phyloP scores from a whole-genome alignment of 2,329 filamentous ascomycete species.

The Sarocladiaceae sp. region DNA sequence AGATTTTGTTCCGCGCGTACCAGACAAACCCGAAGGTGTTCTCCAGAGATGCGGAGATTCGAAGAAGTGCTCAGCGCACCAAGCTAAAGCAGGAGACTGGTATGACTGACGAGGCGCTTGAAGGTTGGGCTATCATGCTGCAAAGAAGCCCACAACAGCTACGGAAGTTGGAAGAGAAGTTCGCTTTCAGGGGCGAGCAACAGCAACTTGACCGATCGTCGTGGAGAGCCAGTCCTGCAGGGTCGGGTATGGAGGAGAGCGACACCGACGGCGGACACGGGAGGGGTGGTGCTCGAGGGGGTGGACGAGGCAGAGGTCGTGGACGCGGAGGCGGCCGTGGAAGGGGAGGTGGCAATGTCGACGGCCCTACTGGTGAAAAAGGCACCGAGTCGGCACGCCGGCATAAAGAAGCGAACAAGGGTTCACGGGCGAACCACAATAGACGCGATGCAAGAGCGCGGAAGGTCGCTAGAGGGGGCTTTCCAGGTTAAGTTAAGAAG shows the following conservation, averaged over 20 bases:
- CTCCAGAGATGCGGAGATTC: conserved; percentile 61
- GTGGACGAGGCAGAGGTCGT: conserved; percentile 39
- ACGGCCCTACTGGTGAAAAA: conserved; percentile 60
- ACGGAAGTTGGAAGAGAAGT: conserved; percentile 64
- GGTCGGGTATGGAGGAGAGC: conserved; percentile 51
- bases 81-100: conserved; percentile 68
- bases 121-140: conserved; percentile 91
- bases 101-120: conserved; percentile 89
- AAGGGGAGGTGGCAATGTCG: conserved; percentile 53
- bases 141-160: conserved; percentile 62
- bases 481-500: conserved; percentile 22
- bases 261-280: conserved; percentile 39
- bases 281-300: conserved; percentile 38
- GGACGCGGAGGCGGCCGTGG: conserved; percentile 40
- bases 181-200: conserved; percentile 62
- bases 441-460: conserved; percentile 63
- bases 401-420: conserved; percentile 77
- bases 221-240: conserved; percentile 51
- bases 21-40: conserved; percentile 61
- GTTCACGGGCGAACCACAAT: conserved; percentile 79
- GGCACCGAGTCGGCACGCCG: conserved; percentile 65
- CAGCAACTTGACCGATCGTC: conserved; percentile 57
- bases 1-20: conserved; percentile 67
- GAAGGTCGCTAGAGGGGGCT: conserved; percentile 54
- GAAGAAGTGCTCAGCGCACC: conserved; percentile 55